Base-by-base conservation (phyloP, 768 basidiomycete species). In the Podaxis mareebaensis region DNA sequence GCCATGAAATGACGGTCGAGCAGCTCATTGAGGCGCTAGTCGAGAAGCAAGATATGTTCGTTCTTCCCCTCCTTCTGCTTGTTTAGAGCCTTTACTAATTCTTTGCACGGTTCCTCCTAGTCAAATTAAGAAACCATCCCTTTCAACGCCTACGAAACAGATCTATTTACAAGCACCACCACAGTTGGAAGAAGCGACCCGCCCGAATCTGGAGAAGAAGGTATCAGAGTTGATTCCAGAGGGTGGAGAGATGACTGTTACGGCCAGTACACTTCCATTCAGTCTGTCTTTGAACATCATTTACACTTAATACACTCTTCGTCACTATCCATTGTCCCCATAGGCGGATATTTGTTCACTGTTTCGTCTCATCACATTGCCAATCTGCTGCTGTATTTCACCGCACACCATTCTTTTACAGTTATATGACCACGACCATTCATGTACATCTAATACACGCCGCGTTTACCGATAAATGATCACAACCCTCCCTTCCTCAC, bases 151-250 rank as follows among this genome's bases (percentile, higher is more conserved):
- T 4, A 83, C 82, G 24, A 85, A 82, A 68, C 91, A 90, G 40
- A 88, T 99, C 42, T 99, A 97, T 80, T 87, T 95, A 73, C 94
- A 96, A 74, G 92, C 93, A 1, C 96, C 97, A 7, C 92, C 94
- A 4, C 93, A 94, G 71, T 83, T 99, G 13, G 93, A 97, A 73
- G 80, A 87, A 72, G 87, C 87, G 6, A 99, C 95, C 7, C 85
- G 93, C n/a, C 89, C 91, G 4, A 99, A 99, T 74, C 80, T 99
- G 54, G 84, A 88, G 72, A 96, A 92, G 82, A 89, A 84, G 69
- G 85, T 99, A 0, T 85, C 83, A 1, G 96, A 98, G 66, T 77
- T 99, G 12, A 83, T 99, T 22, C 77, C 79, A 28, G 79, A 86
- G 17, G 92, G 89, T 0, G 92, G 88, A 22, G 92, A 93, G 67